A percentile compares a stretch with the other conserved stretches of the same genome.
Evolutionary conservation across 495 filamentous ascomycete genomes (phyloP).

Genomic region (Stereocaulon alpinum): DNA sequence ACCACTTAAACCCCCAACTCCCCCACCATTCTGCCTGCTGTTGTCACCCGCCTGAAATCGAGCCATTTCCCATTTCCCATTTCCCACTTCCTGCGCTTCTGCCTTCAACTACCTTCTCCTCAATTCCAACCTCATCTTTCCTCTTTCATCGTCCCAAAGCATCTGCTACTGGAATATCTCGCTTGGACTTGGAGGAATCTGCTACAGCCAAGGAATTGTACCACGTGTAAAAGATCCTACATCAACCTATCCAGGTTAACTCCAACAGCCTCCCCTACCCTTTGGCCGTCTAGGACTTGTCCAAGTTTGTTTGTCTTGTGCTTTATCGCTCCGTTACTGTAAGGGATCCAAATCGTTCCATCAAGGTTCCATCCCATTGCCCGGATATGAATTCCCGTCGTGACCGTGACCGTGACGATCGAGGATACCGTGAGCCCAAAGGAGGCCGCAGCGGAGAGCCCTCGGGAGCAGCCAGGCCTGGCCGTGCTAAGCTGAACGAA

Average conservation of each 20-base stretch:
- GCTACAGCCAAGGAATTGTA: neutral
- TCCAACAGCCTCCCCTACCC: neutral
- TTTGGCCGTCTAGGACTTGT: neutral
- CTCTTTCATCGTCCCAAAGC: neutral
- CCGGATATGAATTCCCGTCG: constrained; percentile 4
- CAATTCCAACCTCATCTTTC: neutral
- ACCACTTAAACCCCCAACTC: constrained; percentile 8
- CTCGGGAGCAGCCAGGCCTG: constrained; percentile 1
- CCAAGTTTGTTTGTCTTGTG: neutral
- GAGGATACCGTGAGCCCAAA: neutral
- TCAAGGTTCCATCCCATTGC: neutral
- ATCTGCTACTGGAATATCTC: neutral
- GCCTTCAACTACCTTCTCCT: neutral
- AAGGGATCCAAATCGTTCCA: neutral
- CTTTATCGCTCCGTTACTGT: neutral
- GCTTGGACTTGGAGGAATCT: neutral
- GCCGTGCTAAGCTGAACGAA: constrained; percentile 41
- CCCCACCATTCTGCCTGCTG: constrained; percentile 2
- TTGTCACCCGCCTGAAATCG: constrained; percentile 4
- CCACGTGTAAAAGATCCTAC: neutral
- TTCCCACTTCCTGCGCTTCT: constrained; percentile 2
- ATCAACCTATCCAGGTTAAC: neutral
- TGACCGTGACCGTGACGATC: constrained; percentile 11
- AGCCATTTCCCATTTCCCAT: constrained; percentile 7
- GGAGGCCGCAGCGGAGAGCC: constrained; percentile 3